Evolutionary conservation across 192 early-diverging fungal species (phyloP), one percentile per base, ranked within the genome.

Genomic region (Linnemannia elongata): DNA sequence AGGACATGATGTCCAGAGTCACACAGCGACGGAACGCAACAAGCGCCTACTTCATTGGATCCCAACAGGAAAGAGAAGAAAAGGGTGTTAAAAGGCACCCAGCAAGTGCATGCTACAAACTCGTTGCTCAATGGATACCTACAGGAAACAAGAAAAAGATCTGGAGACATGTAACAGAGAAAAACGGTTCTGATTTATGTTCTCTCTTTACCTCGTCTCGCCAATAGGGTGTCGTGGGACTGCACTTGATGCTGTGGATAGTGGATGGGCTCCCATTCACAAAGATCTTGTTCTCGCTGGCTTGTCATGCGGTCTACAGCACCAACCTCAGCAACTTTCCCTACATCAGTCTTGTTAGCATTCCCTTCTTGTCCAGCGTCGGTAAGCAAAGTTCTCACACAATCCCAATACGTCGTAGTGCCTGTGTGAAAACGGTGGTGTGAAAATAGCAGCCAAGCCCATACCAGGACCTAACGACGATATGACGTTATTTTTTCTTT

Each of bases 301-400:
- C 87, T 18, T 96, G 96, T 72, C 96, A 97, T 87, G 91, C 90
- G 13, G 91, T 96, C 30, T 99, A 99, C 82, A 94, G 92, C 47
- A 79, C 96, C 54, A 93, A 99, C 76, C 90, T 99, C 35, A 69
- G 82, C 52, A 94, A 89, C 41, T 99, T 98, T 82, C 98, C 98
- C 39, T 93, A 94, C 68, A 96, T 98, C 76, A 93, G 91, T 76
- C 86, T 98, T 69, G 89, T 92, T 27, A 94, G 95, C 80, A 78
- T 92, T 41, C 90, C 91, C 22, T 98, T 98, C 79, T 74, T 99
- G 20, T 78, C 92, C 57, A 97, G 96, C 84, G 97, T 96, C 83
- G 93, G 97, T 97, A 92, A 74, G 90, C 83, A 57, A 6, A 22
- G 75, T 42, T 63, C 4, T 73, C 49, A n/a, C 33, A 24, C 17